Base-by-base conservation (phyloP, 192 early-diverging fungal species). In the Spinellus fusiger region DNA sequence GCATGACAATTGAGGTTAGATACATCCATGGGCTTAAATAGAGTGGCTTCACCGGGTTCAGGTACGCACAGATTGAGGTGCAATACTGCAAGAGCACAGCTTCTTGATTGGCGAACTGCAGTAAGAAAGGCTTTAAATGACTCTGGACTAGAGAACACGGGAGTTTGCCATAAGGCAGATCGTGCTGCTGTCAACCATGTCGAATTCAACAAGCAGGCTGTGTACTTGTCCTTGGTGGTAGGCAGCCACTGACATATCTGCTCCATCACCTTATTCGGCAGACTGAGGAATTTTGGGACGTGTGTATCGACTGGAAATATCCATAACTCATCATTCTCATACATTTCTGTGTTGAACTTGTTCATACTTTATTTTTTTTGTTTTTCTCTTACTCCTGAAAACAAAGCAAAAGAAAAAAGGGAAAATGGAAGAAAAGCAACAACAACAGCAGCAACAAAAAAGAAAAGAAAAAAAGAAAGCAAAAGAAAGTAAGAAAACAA, bases 131-230 rank as follows among this genome's bases (percentile, higher is more conserved):
- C 33, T 16, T 59, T 51, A 25, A 77, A 70, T 5, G 68, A 52
- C 2, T 58, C 64, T 2, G 75, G 63, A 6, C 32, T 52, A 52
- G 48, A 46, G 31, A 77, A 70, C 5, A 49, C 15, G 3, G 75
- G 75, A 25, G 37, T 47, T 54, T 69, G 50, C 75, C 75, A 77
- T 15, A 77, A 25, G 1, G 70, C 64, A n/a, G 63, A 57, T 12
- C 29, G 62, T 26, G 75, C 75, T 7, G 65, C 65, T 13, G 62
- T 38, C 4, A 25, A 23, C 74, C 74, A 76, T 16, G 22, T 33
- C 10, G 54, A 46, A 20, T 76, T 48, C 26, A 76, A 61, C 0
- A 71, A 34, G 37, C 74, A 76, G 5, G 66, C 61, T 16, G 60
- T 49, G 18, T 34, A 55, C 8, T 54, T 55, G 34, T 71, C 69